phyloP scores from a whole-genome alignment of 2,329 filamentous ascomycete species.

The Arthrinium phaeospermum region DNA sequence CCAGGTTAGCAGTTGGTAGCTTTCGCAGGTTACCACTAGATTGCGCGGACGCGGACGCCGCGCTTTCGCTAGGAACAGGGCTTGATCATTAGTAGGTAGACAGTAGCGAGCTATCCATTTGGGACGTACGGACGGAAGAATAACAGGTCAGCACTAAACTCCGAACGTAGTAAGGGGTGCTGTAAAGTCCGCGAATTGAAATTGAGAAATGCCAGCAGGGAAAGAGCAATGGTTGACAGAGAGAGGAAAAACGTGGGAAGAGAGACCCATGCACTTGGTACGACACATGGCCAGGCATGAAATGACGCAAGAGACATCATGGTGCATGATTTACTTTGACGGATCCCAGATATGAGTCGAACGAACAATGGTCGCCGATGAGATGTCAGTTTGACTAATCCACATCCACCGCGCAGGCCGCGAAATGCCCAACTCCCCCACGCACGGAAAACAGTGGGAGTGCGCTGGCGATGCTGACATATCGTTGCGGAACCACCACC shows the following conservation, averaged over 20 bases:
- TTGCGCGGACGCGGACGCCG: conserved; percentile 10
- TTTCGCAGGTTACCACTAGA: conserved; percentile 1
- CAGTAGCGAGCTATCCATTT: neutral
- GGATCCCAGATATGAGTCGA: neutral
- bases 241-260: no score
- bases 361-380: neutral
- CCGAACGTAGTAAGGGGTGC: conserved; percentile 3
- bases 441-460: neutral
- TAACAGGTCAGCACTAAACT: neutral
- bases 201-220: neutral
- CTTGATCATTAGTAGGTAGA: neutral
- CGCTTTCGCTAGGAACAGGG: conserved; percentile 8
- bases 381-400: conserved; percentile 1
- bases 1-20: neutral
- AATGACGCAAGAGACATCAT: conserved; percentile 15
- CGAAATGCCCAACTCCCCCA: neutral
- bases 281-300: neutral
- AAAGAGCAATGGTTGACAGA: neutral
- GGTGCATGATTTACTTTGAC: neutral
- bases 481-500: neutral
- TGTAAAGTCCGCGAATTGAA: neutral
- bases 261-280: neutral
- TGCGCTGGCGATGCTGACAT: neutral
- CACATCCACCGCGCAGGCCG: no score
- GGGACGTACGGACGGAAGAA: neutral